Percentiles rank a stretch among this genome's conserved stretches.
These are phyloP conservation scores for Lactarius quietus DNA, from an alignment of 768 basidiomycete species.

Conservation along the genomic window DNA sequence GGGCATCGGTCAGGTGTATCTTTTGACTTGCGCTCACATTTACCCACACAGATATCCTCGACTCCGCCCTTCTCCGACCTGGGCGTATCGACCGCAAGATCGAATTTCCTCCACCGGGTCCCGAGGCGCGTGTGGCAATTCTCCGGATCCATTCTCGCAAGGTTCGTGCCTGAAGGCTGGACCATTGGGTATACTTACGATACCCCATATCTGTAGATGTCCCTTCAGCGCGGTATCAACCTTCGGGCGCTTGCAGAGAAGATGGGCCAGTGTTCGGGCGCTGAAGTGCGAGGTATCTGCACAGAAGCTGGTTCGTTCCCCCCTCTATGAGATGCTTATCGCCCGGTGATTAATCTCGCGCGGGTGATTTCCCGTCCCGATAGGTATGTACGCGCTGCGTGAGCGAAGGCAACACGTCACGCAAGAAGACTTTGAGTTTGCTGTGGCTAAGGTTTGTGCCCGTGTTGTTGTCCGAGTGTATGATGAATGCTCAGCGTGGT, in stretches of 20 bases:
- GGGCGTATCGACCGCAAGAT: constrained; percentile 98
- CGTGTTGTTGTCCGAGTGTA: constrained; percentile 11
- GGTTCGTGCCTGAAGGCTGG: constrained; percentile 38
- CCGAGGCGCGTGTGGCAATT: constrained; percentile 96
- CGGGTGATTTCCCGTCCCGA: neutral
- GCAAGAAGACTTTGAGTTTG: constrained; percentile 98
- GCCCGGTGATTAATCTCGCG: neutral
- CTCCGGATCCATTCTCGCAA: constrained; percentile 96
- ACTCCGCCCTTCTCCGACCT: constrained; percentile 87
- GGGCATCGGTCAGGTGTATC: neutral
- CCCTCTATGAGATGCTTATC: neutral
- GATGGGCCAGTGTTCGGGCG: constrained; percentile 99
- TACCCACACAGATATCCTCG: constrained; percentile 71
- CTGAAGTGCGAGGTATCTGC: constrained; percentile 95
- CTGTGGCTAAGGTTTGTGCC: constrained; percentile 79
- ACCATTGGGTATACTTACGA: neutral
- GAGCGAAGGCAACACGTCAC: constrained; percentile 97
- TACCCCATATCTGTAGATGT: constrained; percentile 61
- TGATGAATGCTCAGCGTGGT: neutral
- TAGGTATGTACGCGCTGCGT: constrained; percentile 94
- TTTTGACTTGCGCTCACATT: neutral
- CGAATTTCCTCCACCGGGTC: constrained; percentile 97
- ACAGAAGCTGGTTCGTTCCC: constrained; percentile 80
- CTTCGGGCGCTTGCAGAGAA: constrained; percentile 95
- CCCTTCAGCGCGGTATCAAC: constrained; percentile 95